Base-by-base conservation (phyloP, 2,329 filamentous ascomycete genomes). In the Trichoderma semiorbis region DNA sequence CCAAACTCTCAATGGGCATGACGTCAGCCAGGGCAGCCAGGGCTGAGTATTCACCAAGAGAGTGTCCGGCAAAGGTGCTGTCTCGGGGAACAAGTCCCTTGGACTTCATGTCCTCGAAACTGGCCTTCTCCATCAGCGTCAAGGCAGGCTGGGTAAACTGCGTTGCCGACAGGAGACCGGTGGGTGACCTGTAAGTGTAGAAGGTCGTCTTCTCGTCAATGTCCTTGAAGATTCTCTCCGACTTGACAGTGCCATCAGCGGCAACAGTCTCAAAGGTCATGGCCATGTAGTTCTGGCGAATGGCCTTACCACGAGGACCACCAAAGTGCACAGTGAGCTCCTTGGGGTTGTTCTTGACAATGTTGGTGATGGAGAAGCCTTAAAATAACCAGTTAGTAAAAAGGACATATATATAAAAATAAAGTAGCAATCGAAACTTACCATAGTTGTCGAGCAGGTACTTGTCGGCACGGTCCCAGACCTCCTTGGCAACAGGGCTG, bases 251-350 rank as follows among this genome's bases (percentile, higher is more conserved):
- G 30, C 96, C 96, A 81, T 99, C 96, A 2, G 93, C 85, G 72
- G 92, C 92, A 68, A 99, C 94, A n/a, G 95, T 97, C 86, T 99
- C 96, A 83, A 98, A 99, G 62, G 95, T 98, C 96, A 99, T 99
- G 73, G 95, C 91, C 92, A 98, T 98, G 87, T 99, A 99, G 84
- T 99, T 99, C 80, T 97, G 92, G 74, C 96, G 94, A 77, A 99
- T 99, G 66, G 94, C 94, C 85, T 98, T 99, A 80, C 96, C 96
- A 72, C 94, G 93, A 74, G 96, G 94, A 63, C 96, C 96, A 85
- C 97, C 96, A 79, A 99, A 99, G 86, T 99, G 93, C 75, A 99
- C 93, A 6, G 97, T 99, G 70, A 99, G 91, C 84, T 98, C 96
- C 87, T 98, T 98, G 75, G 96, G 96, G 84, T 99, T 99, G 87